phyloP scores from a whole-genome alignment of 495 filamentous ascomycete species.

The Venustampulla echinocandica region DNA sequence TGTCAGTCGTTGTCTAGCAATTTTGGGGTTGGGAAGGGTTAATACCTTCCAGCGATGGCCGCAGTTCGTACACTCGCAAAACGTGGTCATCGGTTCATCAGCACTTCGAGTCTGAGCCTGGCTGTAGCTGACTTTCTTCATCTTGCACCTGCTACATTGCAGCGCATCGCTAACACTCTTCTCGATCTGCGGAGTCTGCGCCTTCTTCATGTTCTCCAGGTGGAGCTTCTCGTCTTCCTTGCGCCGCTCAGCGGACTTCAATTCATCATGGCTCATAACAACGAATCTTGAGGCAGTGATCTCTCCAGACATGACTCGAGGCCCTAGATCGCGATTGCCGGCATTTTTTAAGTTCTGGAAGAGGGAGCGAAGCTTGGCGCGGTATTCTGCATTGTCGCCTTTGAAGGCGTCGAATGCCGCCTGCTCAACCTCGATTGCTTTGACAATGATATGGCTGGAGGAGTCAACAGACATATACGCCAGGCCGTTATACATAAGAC shows the following conservation, averaged over 20 bases:
- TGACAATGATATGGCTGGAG: slow-evolving; percentile 49
- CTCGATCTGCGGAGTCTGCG: slow-evolving; percentile 82
- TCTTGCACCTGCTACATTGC: slow-evolving; percentile 78
- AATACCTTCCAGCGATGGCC: slow-evolving; percentile 69
- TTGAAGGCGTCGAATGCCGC: slow-evolving; percentile 58
- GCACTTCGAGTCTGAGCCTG: slow-evolving; percentile 94
- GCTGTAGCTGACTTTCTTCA: slow-evolving; percentile 89
- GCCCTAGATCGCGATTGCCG: slow-evolving; percentile 66
- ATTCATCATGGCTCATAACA: slow-evolving; percentile 62
- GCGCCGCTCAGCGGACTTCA: slow-evolving; percentile 64
- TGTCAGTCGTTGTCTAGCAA: slow-evolving; percentile 3
- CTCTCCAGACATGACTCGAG: slow-evolving; percentile 63
- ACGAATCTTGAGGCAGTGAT: slow-evolving; percentile 67
- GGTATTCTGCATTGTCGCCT: slow-evolving; percentile 66
- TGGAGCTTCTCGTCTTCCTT: slow-evolving; percentile 59
- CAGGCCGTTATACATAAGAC: slow-evolving; percentile 83
- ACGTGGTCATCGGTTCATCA: slow-evolving; percentile 85
- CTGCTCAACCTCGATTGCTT: slow-evolving; percentile 62
- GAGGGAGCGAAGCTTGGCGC: slow-evolving; percentile 77
- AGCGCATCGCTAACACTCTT: slow-evolving; percentile 78
- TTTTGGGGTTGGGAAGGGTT: slow-evolving; percentile 1
- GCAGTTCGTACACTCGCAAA: slow-evolving; percentile 68
- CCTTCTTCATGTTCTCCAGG: slow-evolving; percentile 90
- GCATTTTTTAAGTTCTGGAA: slow-evolving; percentile 92
- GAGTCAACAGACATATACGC: slow-evolving; percentile 50